Evolutionary conservation across 78 protist species (phyloP), one percentile per base, ranked within the genome.

Genomic region (Pirum gemmata): DNA sequence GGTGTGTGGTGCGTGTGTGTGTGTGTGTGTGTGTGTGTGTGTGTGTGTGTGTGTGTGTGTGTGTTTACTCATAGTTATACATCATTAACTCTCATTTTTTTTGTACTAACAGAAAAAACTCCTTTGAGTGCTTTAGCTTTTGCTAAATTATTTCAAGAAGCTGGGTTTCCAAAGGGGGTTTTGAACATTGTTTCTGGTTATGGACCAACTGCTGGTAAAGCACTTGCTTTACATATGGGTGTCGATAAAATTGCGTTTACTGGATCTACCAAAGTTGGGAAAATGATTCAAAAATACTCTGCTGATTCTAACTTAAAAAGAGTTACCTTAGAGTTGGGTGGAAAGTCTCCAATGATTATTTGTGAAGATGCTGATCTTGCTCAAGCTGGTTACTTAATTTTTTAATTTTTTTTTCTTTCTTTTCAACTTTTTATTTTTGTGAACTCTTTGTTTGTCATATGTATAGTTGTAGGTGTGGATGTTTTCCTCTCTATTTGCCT

Each of bases 141-240:
- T 33, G 90, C 87, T 33, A 93, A 92, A 21, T 79, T 95, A 85
- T 1, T 80, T 29, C 78, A 76, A 38, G 94, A 93, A 86, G 98
- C 96, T 25, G 98, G 97, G 8, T 78, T 94, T 88, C 98, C 98
- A 13, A 31, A 0, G 37, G 95, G 98, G 67, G 98, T 94, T 13
- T 1, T 96, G 89, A 96, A 95, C 85, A 33, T 96, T 1, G 73
- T 95, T 13, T 27, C 78, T n/a, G 98, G 97, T 39, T 36, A 18
- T 61, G 97, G 95, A 18, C 82, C 51, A 25, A 91, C 89, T 31
- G 78, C 89, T 1, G 97, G 97, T 29, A 85, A 37, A 1, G 91
- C 87, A 13, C 26, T 96, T 25, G 83, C 93, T 1, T 37, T 29
- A 40, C 97, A 94, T 75, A 33, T 40, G 83, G 91, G 41, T 2